A percentile compares a stretch with the other conserved stretches of the same genome.
These are phyloP conservation scores for Lepiota venenata DNA, from an alignment of 768 basidiomycete genomes.

Conservation along the genomic window DNA sequence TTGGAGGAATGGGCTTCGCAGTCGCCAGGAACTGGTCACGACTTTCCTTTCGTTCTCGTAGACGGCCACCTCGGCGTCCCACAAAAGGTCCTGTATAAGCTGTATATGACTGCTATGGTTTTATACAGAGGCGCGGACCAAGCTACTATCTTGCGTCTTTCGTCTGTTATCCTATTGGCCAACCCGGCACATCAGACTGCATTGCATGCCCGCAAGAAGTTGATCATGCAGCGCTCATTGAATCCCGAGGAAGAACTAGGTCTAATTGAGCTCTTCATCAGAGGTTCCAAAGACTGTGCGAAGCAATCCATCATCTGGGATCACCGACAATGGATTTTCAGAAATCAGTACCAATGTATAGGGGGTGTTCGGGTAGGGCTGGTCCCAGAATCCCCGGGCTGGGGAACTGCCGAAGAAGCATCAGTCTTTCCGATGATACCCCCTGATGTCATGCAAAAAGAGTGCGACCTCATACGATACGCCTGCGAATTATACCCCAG, in stretches of 20 bases:
- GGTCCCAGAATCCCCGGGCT: slow-evolving; percentile 13
- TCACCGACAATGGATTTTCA: slow-evolving; percentile 65
- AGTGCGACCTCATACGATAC: slow-evolving; percentile 42
- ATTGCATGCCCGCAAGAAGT: slow-evolving; percentile 54
- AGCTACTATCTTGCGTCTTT: background rate
- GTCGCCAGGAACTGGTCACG: background rate
- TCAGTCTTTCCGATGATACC: slow-evolving; percentile 31
- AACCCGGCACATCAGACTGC: slow-evolving; percentile 73
- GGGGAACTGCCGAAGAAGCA: slow-evolving; percentile 24
- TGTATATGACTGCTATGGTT: slow-evolving; percentile 44
- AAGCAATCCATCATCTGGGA: slow-evolving; percentile 72
- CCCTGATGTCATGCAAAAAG: slow-evolving; percentile 33
- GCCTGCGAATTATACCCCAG: slow-evolving; percentile 65
- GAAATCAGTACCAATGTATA: slow-evolving; percentile 23
- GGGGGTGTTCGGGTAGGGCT: background rate
- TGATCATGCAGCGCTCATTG: slow-evolving; percentile 37
- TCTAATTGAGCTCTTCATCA: slow-evolving; percentile 42
- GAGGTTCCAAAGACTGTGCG: slow-evolving; percentile 49
- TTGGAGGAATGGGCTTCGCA: slow-evolving; percentile 39
- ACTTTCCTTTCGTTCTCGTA: slow-evolving; percentile 50
- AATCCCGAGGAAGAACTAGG: slow-evolving; percentile 43
- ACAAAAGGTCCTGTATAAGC: slow-evolving; percentile 46
- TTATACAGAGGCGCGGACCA: slow-evolving; percentile 13
- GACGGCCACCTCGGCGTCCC: slow-evolving; percentile 67
- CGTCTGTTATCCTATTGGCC: slow-evolving; percentile 46